phyloP scores from a whole-genome alignment of 2,329 filamentous ascomycete species.

The Nannizziopsis arthrosporioides region DNA sequence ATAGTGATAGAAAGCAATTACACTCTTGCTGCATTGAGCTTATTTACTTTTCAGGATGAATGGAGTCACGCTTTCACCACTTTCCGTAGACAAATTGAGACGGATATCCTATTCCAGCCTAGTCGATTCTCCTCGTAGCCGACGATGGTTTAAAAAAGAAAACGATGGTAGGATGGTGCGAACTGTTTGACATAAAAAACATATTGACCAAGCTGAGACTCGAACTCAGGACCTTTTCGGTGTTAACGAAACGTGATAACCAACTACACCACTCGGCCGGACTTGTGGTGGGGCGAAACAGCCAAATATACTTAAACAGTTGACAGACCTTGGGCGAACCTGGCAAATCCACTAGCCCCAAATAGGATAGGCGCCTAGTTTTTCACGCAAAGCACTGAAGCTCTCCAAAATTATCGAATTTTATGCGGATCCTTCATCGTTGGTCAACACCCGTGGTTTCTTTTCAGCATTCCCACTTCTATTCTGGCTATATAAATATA shows the following conservation, averaged over 20 bases:
- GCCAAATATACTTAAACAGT: not conserved
- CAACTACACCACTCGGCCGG: slow-evolving; percentile 15
- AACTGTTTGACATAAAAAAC: slow-evolving; percentile 9
- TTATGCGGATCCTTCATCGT: not conserved
- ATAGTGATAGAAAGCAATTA: slow-evolving; percentile 35
- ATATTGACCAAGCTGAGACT: slow-evolving; percentile 14
- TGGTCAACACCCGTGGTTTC: not conserved
- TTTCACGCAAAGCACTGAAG: slow-evolving; percentile 4
- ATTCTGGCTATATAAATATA: no score
- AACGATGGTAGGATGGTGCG: no score
- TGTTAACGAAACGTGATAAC: slow-evolving; percentile 14
- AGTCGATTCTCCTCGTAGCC: no score
- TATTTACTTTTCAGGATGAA: not conserved
- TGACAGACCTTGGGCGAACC: not conserved
- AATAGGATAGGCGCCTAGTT: slow-evolving; percentile 1
- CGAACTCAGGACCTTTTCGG: slow-evolving; percentile 16
- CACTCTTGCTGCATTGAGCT: slow-evolving; percentile 1
- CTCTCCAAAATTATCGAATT: slow-evolving; percentile 1
- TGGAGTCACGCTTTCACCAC: not conserved
- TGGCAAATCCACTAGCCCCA: not conserved
- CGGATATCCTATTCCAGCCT: no score
- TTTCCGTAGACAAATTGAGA: no score
- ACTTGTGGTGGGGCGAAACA: not conserved
- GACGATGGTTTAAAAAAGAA: no score
- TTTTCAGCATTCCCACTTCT: not conserved